Base-by-base conservation (phyloP, 495 filamentous ascomycete species). In the Neurospora hispaniola region DNA sequence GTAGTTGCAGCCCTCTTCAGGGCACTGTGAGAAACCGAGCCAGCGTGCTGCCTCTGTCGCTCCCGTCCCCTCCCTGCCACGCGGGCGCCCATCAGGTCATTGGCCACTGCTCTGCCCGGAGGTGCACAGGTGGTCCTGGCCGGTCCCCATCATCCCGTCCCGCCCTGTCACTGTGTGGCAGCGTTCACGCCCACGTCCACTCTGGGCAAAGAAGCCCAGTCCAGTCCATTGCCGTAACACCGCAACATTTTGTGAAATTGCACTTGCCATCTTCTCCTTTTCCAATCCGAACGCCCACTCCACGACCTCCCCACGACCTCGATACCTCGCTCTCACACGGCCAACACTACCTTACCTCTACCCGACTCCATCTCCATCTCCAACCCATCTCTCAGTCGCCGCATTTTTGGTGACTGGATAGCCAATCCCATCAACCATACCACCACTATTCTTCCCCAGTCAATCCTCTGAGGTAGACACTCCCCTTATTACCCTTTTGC, bases 221-320 rank as follows among this genome's bases (percentile, higher is more conserved):
- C 72, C 20, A 68, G 73, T 76, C 74, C 78, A 71, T 71, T 78
- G 74, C 78, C 76, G 76, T 77, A 73, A 74, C 77, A 80, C 76
- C 73, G 78, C 75, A 81, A 79, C 76, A 77, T 76, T 77, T 82
- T 80, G 77, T 81, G 79, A 82, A 81, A 82, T 82, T 82, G 75
- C 79, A 80, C 79, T 80, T 81, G 74, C 79, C 77, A 69, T 76
- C 74, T 76, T 78, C 75, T 79, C 79, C 77, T 81, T 80, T 80
- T 80, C 73, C 73, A 72, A 78, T 72, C 70, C 72, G 54, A 66
- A 66, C 54, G 54, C 54, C 54, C 27, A 66, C 54, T 35, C 54
- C 54, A 66, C 54, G 54, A 62, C 54, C 54, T 62, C 54, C 16
- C 54, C 54, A 62, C 54, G 76, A 75, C 70, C 70, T 75, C 73